Evolutionary conservation across 805 yeast genomes (phyloP).

Genomic region (Wickerhamiella shivajii): DNA sequence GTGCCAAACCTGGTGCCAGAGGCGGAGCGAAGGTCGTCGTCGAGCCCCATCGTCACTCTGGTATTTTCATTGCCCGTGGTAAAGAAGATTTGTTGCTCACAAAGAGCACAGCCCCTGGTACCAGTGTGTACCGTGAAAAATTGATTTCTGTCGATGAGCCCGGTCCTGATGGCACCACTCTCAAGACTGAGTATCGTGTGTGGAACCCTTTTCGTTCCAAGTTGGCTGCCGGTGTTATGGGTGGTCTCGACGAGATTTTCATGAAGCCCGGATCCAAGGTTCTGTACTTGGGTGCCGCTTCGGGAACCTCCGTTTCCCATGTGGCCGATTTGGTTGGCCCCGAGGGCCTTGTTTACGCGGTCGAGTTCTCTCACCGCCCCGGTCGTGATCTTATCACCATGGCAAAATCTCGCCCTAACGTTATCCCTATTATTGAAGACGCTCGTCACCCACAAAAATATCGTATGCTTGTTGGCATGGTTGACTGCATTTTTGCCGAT

Average conservation of each 20-base stretch:
- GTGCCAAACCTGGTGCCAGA: slow-evolving; percentile 40
- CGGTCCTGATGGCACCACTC: slow-evolving; percentile 62
- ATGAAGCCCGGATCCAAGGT: slow-evolving; percentile 98
- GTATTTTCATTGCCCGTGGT: slow-evolving; percentile 97
- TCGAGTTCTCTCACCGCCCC: slow-evolving; percentile 98
- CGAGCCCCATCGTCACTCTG: slow-evolving; percentile 98
- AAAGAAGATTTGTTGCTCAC: slow-evolving; percentile 97
- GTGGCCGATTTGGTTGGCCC: slow-evolving; percentile 98
- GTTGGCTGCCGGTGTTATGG: slow-evolving; percentile 99
- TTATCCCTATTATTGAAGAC: slow-evolving; percentile 96
- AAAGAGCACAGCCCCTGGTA: slow-evolving; percentile 96
- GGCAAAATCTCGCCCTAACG: slow-evolving; percentile 99
- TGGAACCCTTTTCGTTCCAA: slow-evolving; percentile 99
- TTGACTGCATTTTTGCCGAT: slow-evolving; percentile 96
- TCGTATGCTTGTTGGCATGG: slow-evolving; percentile 98
- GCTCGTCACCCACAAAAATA: slow-evolving; percentile 99
- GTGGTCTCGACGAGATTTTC: slow-evolving; percentile 96
- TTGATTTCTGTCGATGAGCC: slow-evolving; percentile 90
- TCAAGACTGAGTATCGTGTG: slow-evolving; percentile 97
- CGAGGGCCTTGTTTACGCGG: slow-evolving; percentile 97
- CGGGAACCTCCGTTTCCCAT: slow-evolving; percentile 98
- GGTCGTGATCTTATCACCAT: slow-evolving; percentile 97
- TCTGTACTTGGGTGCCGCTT: slow-evolving; percentile 95
- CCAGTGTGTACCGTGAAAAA: slow-evolving; percentile 96
- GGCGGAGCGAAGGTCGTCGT: slow-evolving; percentile 87